These are phyloP conservation scores for Aspergillus steynii DNA, from an alignment of 495 filamentous ascomycete genomes.

Conservation along the genomic window DNA sequence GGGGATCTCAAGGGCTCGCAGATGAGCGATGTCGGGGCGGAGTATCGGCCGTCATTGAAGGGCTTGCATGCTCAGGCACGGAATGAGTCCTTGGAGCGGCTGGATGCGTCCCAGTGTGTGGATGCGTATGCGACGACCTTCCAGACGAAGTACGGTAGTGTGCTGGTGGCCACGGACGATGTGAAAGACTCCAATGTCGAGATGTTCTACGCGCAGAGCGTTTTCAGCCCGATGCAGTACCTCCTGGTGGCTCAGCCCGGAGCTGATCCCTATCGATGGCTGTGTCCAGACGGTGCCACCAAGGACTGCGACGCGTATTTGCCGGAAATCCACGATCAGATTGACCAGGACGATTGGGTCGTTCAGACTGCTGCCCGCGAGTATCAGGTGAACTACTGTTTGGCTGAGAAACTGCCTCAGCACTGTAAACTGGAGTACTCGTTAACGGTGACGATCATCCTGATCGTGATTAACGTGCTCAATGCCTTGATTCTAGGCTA, in stretches of 20 bases:
- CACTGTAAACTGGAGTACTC: conserved; percentile 4
- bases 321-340: background rate
- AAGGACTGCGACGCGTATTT: background rate
- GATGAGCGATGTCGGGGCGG: background rate
- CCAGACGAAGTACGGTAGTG: background rate
- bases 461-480: background rate
- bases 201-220: background rate
- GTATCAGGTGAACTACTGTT: conserved; percentile 3
- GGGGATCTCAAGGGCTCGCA: background rate
- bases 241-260: background rate
- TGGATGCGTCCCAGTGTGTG: background rate
- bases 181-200: background rate
- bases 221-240: background rate
- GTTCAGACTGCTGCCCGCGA: background rate
- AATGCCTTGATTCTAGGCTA: background rate
- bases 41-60: background rate
- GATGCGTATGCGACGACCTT: conserved; percentile 1
- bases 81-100: background rate
- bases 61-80: background rate
- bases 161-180: background rate
- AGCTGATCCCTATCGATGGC: conserved; percentile 2
- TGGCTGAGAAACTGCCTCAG: conserved; percentile 2
- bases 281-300: background rate
- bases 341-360: background rate
- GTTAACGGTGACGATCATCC: background rate